Evolutionary conservation across 108 stramenopile genomes (phyloP).

Genomic region (Discostella pseudostelligera): DNA sequence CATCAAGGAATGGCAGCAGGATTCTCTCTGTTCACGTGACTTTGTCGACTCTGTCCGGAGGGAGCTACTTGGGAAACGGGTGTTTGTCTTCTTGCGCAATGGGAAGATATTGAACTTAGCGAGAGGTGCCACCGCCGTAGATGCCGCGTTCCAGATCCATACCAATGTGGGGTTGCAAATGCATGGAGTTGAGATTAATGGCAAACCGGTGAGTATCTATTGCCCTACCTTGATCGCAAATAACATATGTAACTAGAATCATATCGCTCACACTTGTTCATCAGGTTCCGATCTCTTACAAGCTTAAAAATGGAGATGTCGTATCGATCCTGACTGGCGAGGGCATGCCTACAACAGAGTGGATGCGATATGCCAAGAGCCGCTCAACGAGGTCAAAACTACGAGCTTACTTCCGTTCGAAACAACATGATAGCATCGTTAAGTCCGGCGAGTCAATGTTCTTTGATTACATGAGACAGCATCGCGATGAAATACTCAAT

Average conservation of each 20-base stretch:
- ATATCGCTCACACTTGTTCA: not conserved
- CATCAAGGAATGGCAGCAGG: conserved; percentile 92
- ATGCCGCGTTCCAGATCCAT: conserved; percentile 92
- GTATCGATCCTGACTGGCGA: conserved; percentile 83
- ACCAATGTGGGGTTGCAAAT: conserved; percentile 87
- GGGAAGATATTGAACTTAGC: conserved; percentile 90
- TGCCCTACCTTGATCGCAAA: not conserved
- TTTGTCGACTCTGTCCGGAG: conserved; percentile 86
- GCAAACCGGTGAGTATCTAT: conserved; percentile 53
- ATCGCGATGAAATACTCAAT: conserved; percentile 58
- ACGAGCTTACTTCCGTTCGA: conserved; percentile 73
- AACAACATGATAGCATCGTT: conserved; percentile 69
- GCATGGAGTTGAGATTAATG: conserved; percentile 88
- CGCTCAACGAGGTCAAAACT: conserved; percentile 85
- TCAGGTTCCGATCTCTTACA: conserved; percentile 71
- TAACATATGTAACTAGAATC: not conserved
- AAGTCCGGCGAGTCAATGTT: conserved; percentile 76
- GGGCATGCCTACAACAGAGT: conserved; percentile 73
- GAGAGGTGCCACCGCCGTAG: conserved; percentile 84
- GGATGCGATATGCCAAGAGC: conserved; percentile 85
- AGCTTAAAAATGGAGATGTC: conserved; percentile 89
- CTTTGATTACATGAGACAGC: conserved; percentile 71
- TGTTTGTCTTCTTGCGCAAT: conserved; percentile 90
- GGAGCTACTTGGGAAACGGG: conserved; percentile 85
- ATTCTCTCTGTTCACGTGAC: conserved; percentile 69